Evolutionary conservation across 2,329 filamentous ascomycete species (phyloP).

Genomic region (Sporothrix mexicana): DNA sequence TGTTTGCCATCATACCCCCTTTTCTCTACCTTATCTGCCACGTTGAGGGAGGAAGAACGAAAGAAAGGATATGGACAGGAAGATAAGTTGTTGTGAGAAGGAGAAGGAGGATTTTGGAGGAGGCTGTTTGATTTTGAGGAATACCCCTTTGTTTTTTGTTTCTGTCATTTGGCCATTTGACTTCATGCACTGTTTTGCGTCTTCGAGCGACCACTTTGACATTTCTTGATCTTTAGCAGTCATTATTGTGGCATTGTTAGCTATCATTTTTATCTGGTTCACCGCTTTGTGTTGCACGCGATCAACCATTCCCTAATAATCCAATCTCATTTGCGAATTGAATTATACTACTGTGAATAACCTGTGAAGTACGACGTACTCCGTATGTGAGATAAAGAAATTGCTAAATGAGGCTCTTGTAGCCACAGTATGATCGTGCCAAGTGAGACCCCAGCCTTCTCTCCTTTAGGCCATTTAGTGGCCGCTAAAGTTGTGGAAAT

Average conservation of each 20-base stretch:
- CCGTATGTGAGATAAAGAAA: no score
- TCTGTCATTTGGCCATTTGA: background rate
- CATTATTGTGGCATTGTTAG: background rate
- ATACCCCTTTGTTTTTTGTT: slow-evolving; percentile 28
- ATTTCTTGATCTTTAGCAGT: background rate
- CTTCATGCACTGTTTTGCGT: background rate
- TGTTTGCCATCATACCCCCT: background rate
- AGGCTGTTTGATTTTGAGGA: slow-evolving; percentile 3
- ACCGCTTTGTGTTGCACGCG: background rate
- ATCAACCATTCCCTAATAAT: background rate
- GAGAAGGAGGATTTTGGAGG: background rate
- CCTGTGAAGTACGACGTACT: no score
- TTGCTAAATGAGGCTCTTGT: no score
- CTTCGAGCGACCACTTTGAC: background rate
- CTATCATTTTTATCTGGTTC: background rate
- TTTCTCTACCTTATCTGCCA: slow-evolving; percentile 20
- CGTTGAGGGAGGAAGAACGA: background rate
- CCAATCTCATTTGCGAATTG: background rate
- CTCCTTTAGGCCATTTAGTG: background rate
- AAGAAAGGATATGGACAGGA: background rate
- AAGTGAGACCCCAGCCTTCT: background rate
- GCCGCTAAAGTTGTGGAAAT: background rate
- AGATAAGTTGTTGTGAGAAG: background rate
- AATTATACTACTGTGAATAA: no score
- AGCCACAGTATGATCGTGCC: no score